Base-by-base conservation (phyloP, 164 flowering plant species). In the Stephania yunnanensis region DNA sequence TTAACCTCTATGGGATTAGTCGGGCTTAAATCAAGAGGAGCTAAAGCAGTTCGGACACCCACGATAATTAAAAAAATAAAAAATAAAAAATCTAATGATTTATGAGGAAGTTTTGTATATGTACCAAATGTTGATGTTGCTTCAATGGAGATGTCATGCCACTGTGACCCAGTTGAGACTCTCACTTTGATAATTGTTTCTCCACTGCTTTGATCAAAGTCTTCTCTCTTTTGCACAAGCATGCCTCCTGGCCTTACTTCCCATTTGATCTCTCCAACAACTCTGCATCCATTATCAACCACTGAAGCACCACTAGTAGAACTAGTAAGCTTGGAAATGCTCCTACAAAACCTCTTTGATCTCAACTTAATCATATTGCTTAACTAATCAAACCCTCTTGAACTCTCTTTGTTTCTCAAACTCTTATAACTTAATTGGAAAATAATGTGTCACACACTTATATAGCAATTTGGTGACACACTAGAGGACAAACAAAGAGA, bases 221-320 rank as follows among this genome's bases (percentile, higher is more conserved):
- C 70, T 65, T 87, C 91, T 81, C 98, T 87, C 84, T 87, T 93
- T 71, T 93, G 98, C 73, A 93, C 98, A 73, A 93, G 90, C 97
- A 93, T 91, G 1, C 98, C 95, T 0, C 98, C 97, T 1, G 98
- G 98, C 77, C 97, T 73, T 11, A 91, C 76, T 44, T 93, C 98
- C 98, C 98, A 93, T 73, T 90, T 84, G 69, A 89, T 88, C 50
- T 90, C 93, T 9, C 77, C 77, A 45, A 30, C 73, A 13, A 30
- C 76, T 25, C 17, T 30, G 75, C 74, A 70, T 20, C 77, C 78
- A 42, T 70, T 50, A 9, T 50, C 55, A 50, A 50, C 55, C 55
- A 50, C 1, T 50, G 42, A 2, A 36, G 55, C 55, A 50, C 11
- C 55, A 50, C 55, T 50, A 50, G 13, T 73, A 69, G 61, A 19